phyloP scores from a whole-genome alignment of 2,329 filamentous ascomycete genomes.

The Apiospora rasikravindrae region DNA sequence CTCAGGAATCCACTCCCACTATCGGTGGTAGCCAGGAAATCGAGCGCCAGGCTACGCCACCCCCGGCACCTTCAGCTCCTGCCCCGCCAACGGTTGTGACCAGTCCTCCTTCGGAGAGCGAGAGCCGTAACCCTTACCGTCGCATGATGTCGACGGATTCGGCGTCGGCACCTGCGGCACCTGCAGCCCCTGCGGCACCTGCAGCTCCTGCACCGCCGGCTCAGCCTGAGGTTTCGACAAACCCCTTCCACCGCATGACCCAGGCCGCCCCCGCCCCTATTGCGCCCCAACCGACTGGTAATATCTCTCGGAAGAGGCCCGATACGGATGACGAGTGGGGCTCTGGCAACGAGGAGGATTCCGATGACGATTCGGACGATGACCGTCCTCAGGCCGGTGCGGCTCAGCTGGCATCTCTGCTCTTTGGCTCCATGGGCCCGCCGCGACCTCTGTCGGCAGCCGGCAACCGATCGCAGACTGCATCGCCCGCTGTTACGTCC shows the following conservation, averaged over 20 bases:
- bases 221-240: conserved; percentile 74
- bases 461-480: conserved; percentile 66
- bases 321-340: conserved; percentile 78
- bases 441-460: conserved; percentile 86
- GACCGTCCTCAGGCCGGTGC: conserved; percentile 82
- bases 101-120: conserved; percentile 65
- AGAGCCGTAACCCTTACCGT: conserved; percentile 95
- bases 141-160: conserved; percentile 76
- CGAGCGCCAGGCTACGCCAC: conserved; percentile 57
- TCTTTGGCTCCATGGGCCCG: conserved; percentile 97
- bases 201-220: conserved; percentile 39
- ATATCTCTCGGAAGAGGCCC: conserved; percentile 59
- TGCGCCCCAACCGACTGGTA: conserved; percentile 53
- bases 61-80: conserved; percentile 53
- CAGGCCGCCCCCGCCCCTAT: conserved; percentile 50
- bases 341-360: conserved; percentile 65
- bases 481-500: conserved; percentile 46
- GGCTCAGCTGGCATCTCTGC: conserved; percentile 89
- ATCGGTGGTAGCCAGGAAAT: conserved; percentile 51
- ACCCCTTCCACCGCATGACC: conserved; percentile 91
- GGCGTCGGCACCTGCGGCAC: conserved; percentile 45
- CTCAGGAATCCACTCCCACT: conserved; percentile 64
- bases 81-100: conserved; percentile 57
- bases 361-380: conserved; percentile 76
- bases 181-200: conserved; percentile 49